Percentiles rank a stretch among this genome's conserved stretches.
Evolutionary conservation across 192 early-diverging fungal species (phyloP).

Genomic region (Helicostylum pulchrum): DNA sequence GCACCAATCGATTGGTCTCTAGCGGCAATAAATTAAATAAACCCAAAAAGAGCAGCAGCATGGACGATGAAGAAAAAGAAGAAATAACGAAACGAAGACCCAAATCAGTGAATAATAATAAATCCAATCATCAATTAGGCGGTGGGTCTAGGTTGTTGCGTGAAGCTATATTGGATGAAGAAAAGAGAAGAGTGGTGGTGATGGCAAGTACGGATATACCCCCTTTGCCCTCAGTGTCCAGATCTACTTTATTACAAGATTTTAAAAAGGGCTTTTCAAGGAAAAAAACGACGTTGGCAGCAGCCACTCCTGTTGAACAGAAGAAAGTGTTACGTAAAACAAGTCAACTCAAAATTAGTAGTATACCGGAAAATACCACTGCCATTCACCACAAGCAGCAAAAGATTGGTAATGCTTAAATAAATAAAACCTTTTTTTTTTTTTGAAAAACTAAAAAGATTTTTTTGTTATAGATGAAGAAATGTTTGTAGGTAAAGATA

Average conservation of each 20-base stretch:
- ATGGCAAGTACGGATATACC: not conserved
- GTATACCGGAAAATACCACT: not conserved
- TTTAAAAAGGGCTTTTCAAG: not conserved
- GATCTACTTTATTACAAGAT: slow-evolving; percentile 13
- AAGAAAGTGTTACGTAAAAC: not conserved
- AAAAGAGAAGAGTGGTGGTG: not conserved
- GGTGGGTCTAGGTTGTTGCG: slow-evolving; percentile 3
- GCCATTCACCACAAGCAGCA: not conserved
- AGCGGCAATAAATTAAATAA: not conserved
- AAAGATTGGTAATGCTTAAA: not conserved
- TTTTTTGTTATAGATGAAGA: not conserved
- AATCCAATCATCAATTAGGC: no score
- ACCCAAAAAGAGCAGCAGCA: not conserved
- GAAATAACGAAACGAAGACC: not conserved
- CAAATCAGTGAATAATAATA: not conserved
- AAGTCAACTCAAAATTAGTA: slow-evolving; percentile 1
- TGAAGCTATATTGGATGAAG: slow-evolving; percentile 10
- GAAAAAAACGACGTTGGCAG: not conserved
- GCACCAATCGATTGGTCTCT: not conserved
- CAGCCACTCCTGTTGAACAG: not conserved
- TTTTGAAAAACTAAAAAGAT: no score
- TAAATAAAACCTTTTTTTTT: not conserved
- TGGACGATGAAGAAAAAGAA: no score
- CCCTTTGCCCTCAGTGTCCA: slow-evolving; percentile 4
- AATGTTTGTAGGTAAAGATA: not conserved